Evolutionary conservation across 805 yeast species (phyloP).

Genomic region (Candida yuanshanica): DNA sequence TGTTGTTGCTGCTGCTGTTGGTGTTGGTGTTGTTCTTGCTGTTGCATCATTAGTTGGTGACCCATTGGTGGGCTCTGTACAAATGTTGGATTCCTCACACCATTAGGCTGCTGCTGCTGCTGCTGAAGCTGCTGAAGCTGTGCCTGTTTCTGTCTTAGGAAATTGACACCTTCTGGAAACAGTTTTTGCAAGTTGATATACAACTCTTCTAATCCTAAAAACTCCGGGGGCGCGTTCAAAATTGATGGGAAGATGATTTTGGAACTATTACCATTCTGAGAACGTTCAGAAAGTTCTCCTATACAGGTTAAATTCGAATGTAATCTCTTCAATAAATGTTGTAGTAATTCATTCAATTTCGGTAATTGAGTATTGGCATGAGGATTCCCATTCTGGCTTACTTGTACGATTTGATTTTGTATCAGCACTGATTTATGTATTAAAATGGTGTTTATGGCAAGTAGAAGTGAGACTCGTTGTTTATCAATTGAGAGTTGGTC

Average conservation of each 20-base stretch:
- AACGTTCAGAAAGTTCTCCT: constrained; percentile 23
- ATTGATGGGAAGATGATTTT: constrained; percentile 16
- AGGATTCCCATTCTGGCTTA: constrained; percentile 9
- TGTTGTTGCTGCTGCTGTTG: constrained; percentile 7
- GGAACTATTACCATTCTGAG: constrained; percentile 8
- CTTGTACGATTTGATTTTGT: constrained; percentile 18
- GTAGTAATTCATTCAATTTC: constrained; percentile 17
- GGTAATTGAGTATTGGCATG: constrained; percentile 4
- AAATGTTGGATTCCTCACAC: not conserved
- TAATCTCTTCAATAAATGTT: constrained; percentile 21
- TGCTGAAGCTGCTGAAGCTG: constrained; percentile 13
- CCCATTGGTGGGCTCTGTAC: not conserved
- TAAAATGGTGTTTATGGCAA: constrained; percentile 21
- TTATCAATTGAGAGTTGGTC: constrained; percentile 16
- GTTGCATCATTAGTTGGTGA: not conserved
- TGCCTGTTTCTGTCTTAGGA: constrained; percentile 8
- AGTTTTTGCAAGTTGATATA: constrained; percentile 20
- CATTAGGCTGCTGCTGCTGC: constrained; percentile 2
- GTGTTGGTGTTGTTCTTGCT: constrained; percentile 8
- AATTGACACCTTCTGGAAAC: constrained; percentile 24
- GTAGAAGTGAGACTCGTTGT: constrained; percentile 18
- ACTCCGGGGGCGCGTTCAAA: constrained; percentile 22
- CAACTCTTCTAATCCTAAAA: constrained; percentile 20
- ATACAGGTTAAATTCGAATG: constrained; percentile 26
- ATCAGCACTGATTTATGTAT: constrained; percentile 22